phyloP scores from a whole-genome alignment of 2,329 filamentous ascomycete genomes.

The Neofusicoccum cordaticola region DNA sequence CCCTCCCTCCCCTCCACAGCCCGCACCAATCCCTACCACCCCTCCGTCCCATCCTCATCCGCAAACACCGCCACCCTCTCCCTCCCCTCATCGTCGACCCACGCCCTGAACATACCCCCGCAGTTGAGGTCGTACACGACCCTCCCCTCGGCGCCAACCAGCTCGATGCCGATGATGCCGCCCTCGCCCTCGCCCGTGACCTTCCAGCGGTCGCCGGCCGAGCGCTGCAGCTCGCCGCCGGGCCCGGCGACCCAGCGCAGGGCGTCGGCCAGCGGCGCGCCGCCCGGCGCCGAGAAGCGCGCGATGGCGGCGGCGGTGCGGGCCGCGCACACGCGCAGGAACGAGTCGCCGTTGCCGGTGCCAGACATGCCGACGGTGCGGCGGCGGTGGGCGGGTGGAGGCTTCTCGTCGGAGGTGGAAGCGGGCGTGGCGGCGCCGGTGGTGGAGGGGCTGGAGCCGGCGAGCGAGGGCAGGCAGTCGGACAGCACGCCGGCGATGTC shows the following conservation, averaged over 20 bases:
- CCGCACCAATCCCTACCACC: neutral
- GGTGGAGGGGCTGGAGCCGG: constrained; percentile 23
- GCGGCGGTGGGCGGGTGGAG: constrained; percentile 18
- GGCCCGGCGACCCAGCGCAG: constrained; percentile 66
- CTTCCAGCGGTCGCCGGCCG: constrained; percentile 71
- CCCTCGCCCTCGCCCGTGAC: constrained; percentile 74
- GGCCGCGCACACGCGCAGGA: constrained; percentile 67
- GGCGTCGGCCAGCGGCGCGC: constrained; percentile 55
- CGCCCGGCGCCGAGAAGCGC: constrained; percentile 51
- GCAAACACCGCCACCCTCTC: constrained; percentile 59
- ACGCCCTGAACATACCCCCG: constrained; percentile 83
- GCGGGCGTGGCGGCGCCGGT: constrained; percentile 30
- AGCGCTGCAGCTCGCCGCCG: constrained; percentile 69
- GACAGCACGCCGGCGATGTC: constrained; percentile 51
- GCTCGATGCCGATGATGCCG: constrained; percentile 80
- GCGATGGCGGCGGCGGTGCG: constrained; percentile 72
- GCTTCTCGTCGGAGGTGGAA: neutral
- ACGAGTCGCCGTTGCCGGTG: constrained; percentile 87
- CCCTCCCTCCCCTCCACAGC: no score
- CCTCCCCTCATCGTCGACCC: constrained; percentile 62
- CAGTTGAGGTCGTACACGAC: constrained; percentile 81
- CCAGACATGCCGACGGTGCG: constrained; percentile 64
- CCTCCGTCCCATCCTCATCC: constrained; percentile 30
- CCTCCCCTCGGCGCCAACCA: constrained; percentile 50
- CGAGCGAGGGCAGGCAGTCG: constrained; percentile 56